Conservation (phyloP, 441 rosid genomes). For the Theobroma grandiflorum region DNA sequence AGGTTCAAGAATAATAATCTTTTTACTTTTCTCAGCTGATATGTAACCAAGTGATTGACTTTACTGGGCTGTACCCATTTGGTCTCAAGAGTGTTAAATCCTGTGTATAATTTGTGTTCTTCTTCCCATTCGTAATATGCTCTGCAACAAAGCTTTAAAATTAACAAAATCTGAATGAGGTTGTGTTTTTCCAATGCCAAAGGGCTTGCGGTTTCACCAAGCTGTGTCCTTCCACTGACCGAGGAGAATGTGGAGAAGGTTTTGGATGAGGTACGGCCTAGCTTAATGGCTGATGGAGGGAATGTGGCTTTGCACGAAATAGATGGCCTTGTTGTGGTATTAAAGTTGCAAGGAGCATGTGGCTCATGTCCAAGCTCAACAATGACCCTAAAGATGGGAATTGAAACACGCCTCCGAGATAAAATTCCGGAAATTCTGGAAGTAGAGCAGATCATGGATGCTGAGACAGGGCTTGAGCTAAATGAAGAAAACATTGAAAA, state of each 20-base stretch:
- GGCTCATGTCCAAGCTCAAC: conserved; percentile 86
- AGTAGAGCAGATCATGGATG: conserved; percentile 73
- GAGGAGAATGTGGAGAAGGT: conserved; percentile 80
- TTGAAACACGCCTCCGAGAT: conserved; percentile 71
- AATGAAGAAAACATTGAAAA: conserved; percentile 65
- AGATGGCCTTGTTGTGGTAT: conserved; percentile 72
- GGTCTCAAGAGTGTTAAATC: background rate
- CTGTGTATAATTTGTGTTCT: background rate
- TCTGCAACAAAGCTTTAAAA: background rate
- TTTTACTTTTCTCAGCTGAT: background rate
- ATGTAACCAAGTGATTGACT: background rate
- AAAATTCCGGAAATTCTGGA: conserved; percentile 75
- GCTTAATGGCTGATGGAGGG: conserved; percentile 81
- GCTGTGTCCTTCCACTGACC: conserved; percentile 69
- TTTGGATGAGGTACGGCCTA: conserved; percentile 68
- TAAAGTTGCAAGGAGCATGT: conserved; percentile 80
- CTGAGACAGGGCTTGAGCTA: conserved; percentile 66
- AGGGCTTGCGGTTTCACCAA: conserved; percentile 62
- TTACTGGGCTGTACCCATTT: background rate
- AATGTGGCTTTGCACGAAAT: conserved; percentile 80
- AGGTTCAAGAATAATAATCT: background rate
- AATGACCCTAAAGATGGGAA: conserved; percentile 80
- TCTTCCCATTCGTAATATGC: background rate
- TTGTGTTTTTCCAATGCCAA: conserved; percentile 26
- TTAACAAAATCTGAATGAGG: background rate